Evolutionary conservation across 2,329 filamentous ascomycete species (phyloP).

Genomic region (Didymella pinodella): DNA sequence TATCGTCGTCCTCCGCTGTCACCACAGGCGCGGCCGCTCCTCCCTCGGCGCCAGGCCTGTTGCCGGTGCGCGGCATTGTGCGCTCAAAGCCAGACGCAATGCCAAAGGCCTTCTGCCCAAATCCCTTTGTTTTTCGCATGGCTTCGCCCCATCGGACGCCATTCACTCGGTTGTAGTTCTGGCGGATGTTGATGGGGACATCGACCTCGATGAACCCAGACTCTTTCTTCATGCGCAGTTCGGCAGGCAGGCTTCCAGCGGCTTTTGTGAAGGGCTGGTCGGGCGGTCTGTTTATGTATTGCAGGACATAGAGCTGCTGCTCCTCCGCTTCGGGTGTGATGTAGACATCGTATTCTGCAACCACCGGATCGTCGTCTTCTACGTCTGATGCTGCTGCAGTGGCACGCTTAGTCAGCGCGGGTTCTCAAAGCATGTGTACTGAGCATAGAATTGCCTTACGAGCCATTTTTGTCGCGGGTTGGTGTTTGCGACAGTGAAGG

Average conservation of each 20-base stretch:
- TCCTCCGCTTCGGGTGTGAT: constrained; percentile 76
- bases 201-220: constrained; percentile 91
- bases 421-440: background rate
- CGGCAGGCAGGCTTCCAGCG: constrained; percentile 64
- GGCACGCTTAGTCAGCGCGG: constrained; percentile 14
- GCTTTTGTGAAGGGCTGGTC: constrained; percentile 68
- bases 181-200: constrained; percentile 75
- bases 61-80: constrained; percentile 41
- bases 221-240: constrained; percentile 81
- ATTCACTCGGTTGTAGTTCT: constrained; percentile 83
- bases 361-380: constrained; percentile 58
- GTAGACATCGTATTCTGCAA: constrained; percentile 77
- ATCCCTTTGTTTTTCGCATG: constrained; percentile 63
- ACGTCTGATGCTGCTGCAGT: constrained; percentile 37
- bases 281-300: constrained; percentile 81
- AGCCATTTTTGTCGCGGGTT: constrained; percentile 34
- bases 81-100: constrained; percentile 56
- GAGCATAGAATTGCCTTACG: constrained; percentile 31
- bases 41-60: constrained; percentile 36
- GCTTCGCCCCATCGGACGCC: constrained; percentile 84
- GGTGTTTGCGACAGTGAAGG: constrained; percentile 17
- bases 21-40: constrained; percentile 31
- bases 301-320: constrained; percentile 72
- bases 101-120: constrained; percentile 55
- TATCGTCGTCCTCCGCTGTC: constrained; percentile 67